phyloP scores from a whole-genome alignment of 1,284 basidiomycete species.

The Cryptococcus neoformans region DNA sequence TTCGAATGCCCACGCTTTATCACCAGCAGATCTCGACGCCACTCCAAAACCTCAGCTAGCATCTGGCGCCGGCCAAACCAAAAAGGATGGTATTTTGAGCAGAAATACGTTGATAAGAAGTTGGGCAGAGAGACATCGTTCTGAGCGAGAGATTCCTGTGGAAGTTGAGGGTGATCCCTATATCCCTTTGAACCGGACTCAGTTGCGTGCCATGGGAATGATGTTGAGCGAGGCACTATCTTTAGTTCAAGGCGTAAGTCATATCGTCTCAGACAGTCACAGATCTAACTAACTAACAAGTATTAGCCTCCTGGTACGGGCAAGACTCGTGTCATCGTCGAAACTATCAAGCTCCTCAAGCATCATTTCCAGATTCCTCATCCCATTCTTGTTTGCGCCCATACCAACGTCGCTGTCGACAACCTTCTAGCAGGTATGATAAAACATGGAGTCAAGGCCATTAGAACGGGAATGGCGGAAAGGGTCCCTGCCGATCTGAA shows the following conservation, averaged over 20 bases:
- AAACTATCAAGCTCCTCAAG: slow-evolving; percentile 79
- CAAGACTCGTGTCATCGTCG: slow-evolving; percentile 88
- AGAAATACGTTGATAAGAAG: slow-evolving; percentile 68
- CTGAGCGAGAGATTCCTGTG: slow-evolving; percentile 55
- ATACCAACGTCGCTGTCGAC: slow-evolving; percentile 93
- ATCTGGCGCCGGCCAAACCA: neutral
- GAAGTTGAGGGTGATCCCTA: slow-evolving; percentile 75
- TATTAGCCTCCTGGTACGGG: slow-evolving; percentile 84
- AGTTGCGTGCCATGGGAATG: slow-evolving; percentile 76
- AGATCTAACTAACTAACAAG: slow-evolving; percentile 3
- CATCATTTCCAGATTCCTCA: slow-evolving; percentile 75
- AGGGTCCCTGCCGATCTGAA: slow-evolving; percentile 60
- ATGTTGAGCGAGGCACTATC: slow-evolving; percentile 78
- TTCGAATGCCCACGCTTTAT: slow-evolving; percentile 13
- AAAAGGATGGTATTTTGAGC: slow-evolving; percentile 57
- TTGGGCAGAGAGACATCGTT: slow-evolving; percentile 67
- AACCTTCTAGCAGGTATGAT: slow-evolving; percentile 72
- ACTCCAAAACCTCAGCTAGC: slow-evolving; percentile 15
- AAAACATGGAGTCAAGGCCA: slow-evolving; percentile 62
- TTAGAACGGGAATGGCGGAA: slow-evolving; percentile 70
- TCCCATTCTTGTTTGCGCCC: slow-evolving; percentile 83
- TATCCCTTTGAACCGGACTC: slow-evolving; percentile 71
- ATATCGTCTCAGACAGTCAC: neutral
- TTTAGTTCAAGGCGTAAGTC: slow-evolving; percentile 79
- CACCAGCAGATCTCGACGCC: slow-evolving; percentile 38